Percentiles rank a stretch among this genome's conserved stretches.
phyloP scores from a whole-genome alignment of 495 filamentous ascomycete species.

The Ascodesmis nigricans region DNA sequence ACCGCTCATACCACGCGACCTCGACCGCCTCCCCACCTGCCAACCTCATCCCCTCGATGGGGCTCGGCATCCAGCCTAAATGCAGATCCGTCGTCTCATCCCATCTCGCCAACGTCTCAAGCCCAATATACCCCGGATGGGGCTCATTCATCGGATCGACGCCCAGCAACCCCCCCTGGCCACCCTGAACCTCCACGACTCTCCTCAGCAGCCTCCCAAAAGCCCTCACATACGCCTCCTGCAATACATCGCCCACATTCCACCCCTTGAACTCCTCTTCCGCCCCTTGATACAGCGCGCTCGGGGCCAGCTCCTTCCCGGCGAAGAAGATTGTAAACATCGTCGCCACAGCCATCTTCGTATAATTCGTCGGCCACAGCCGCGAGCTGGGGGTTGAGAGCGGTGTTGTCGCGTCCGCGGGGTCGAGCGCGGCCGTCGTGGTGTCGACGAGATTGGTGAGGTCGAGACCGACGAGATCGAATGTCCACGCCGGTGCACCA shows the following conservation, averaged over 20 bases:
- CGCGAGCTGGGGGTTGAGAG: conserved; percentile 16
- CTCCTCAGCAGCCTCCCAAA: conserved; percentile 31
- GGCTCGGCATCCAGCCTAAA: conserved; percentile 20
- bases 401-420: conserved; percentile 7
- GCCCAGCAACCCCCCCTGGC: too few relatives aligned
- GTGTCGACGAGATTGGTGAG: conserved; percentile 37
- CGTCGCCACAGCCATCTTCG: conserved; percentile 61
- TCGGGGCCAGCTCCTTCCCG: conserved; percentile 47
- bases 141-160: conserved; percentile 61
- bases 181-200: too few relatives aligned
- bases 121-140: conserved; percentile 22
- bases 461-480: conserved; percentile 49
- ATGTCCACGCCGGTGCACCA: conserved; percentile 51
- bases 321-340: conserved; percentile 90
- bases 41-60: conserved; percentile 16
- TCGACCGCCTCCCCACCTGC: conserved; percentile 13
- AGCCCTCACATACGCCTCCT: conserved; percentile 41
- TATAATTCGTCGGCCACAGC: conserved; percentile 21
- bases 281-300: conserved; percentile 34
- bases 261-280: conserved; percentile 29
- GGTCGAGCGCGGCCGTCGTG: conserved; percentile 10
- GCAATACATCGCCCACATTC: conserved; percentile 54
- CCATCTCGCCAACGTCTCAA: conserved; percentile 12
- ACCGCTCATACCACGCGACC: conserved; percentile 12
- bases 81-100: conserved; percentile 21